These are phyloP conservation scores for Coleophoma crateriformis DNA, from an alignment of 2,329 filamentous ascomycete genomes.

Conservation along the genomic window DNA sequence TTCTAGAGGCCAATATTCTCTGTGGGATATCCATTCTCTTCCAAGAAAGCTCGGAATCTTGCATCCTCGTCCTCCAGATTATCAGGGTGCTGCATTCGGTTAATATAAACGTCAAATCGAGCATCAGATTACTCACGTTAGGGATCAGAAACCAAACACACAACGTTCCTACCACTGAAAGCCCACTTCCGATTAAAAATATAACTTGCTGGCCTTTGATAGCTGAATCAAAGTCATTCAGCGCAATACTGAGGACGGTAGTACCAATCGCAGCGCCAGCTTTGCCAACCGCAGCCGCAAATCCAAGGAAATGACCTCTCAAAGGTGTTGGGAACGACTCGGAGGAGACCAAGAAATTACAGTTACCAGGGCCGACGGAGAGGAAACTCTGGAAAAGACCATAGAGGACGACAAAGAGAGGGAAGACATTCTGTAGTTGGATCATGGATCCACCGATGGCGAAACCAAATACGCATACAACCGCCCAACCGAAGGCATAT, in stretches of 20 bases:
- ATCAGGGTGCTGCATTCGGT: neutral
- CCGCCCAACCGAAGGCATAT: slow-evolving; percentile 23
- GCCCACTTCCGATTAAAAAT: slow-evolving; percentile 1
- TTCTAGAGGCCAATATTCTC: neutral
- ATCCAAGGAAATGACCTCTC: slow-evolving; percentile 26
- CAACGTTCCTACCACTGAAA: neutral
- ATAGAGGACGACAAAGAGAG: slow-evolving; percentile 29
- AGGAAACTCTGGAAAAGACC: slow-evolving; percentile 27
- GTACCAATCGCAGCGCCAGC: slow-evolving; percentile 29
- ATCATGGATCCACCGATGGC: slow-evolving; percentile 25
- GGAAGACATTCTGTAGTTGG: slow-evolving; percentile 21
- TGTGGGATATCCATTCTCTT: slow-evolving; percentile 1
- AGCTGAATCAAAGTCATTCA: neutral
- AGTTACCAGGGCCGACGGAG: slow-evolving; percentile 28
- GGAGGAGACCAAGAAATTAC: slow-evolving; percentile 25
- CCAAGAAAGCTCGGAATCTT: neutral
- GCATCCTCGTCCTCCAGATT: slow-evolving; percentile 1
- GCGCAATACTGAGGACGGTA: slow-evolving; percentile 16
- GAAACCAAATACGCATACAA: slow-evolving; percentile 17
- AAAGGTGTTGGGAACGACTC: slow-evolving; percentile 28
- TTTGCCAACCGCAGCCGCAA: slow-evolving; percentile 28
- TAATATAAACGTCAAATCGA: too few relatives aligned
- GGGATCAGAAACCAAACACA: slow-evolving; percentile 1
- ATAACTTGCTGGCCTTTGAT: slow-evolving; percentile 1
- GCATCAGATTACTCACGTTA: neutral